Evolutionary conservation across 2,329 filamentous ascomycete species (phyloP), one percentile per base, ranked within the genome.

Genomic region (Bipolaris victoriae): DNA sequence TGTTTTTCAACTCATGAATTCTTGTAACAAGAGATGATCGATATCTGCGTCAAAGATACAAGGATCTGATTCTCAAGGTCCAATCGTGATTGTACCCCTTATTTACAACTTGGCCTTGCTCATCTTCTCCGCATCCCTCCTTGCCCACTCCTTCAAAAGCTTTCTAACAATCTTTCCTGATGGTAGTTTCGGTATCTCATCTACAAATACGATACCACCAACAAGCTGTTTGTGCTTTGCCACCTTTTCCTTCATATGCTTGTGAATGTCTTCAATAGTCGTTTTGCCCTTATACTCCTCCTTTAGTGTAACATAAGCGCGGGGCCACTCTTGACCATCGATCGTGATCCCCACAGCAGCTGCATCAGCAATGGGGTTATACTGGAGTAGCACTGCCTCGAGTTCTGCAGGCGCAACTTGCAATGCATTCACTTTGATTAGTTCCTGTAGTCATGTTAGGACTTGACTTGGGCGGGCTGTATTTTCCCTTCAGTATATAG

Each of bases 121-220:
- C 49, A 77, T 66, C 39, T 63, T 69, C 47, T 75, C 64, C 1
- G 79, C 81, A 70, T 86, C 84, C 56, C 76, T 75, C 73, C 83
- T 85, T 6, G 84, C 80, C 83, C 83, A 86, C 41, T 85, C 82
- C 62, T 81, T 80, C 75, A 87, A 76, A 5, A 81, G 69, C 63
- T 85, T 85, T 47, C 84, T 76, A 69, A 83, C 78, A 49, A 87
- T 86, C 77, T 87, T 87, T 7, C 84, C 84, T 57, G 81, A 83
- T 11, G 82, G 80, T 44, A 85, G 72, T 68, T 85, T 86, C 0
- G 84, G 84, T 51, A 87, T 80, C 60, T 83, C 82, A 47, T 85
- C 80, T 6, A 86, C 78, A 58, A 86, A 85, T 24, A 79, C 75
- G 26, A 85, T 78, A 3, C 83, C 83, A 2, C 83, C 83, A 1